These are phyloP conservation scores for Coemansia sp. DNA, from an alignment of 192 early-diverging fungal species.

Conservation along the genomic window DNA sequence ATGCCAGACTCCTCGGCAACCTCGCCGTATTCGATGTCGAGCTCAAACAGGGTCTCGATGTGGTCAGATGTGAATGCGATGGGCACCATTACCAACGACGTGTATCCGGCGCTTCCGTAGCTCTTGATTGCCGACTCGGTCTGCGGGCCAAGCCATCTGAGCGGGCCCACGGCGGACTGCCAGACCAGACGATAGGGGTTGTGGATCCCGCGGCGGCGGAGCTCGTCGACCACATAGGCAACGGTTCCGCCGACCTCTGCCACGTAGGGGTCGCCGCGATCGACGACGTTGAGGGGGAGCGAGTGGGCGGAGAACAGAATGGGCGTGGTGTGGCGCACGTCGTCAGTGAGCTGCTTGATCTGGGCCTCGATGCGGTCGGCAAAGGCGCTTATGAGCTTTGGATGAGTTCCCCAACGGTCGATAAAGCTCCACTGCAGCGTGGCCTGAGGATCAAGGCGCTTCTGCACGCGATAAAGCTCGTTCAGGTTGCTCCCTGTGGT, in stretches of 20 bases:
- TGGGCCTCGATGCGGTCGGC: slow-evolving; percentile 70
- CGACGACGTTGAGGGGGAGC: slow-evolving; percentile 88
- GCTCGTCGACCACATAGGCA: slow-evolving; percentile 71
- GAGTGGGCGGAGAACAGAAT: slow-evolving; percentile 96
- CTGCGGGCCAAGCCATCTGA: slow-evolving; percentile 89
- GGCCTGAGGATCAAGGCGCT: slow-evolving; percentile 59
- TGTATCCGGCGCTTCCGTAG: slow-evolving; percentile 71
- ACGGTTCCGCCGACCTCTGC: slow-evolving; percentile 84
- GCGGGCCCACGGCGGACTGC: slow-evolving; percentile 93
- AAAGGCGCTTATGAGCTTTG: slow-evolving; percentile 78
- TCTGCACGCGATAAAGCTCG: slow-evolving; percentile 70
- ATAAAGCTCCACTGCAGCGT: slow-evolving; percentile 91
- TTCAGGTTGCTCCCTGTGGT: slow-evolving; percentile 92
- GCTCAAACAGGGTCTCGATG: slow-evolving; percentile 95
- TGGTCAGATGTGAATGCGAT: slow-evolving; percentile 97
- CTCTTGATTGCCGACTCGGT: slow-evolving; percentile 77
- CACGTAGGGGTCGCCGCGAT: slow-evolving; percentile 87
- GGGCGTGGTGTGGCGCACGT: slow-evolving; percentile 69
- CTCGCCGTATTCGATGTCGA: slow-evolving; percentile 90
- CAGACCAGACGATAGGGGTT: slow-evolving; percentile 90
- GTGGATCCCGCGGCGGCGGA: slow-evolving; percentile 57
- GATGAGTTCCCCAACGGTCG: slow-evolving; percentile 90
- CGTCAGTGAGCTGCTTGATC: slow-evolving; percentile 58
- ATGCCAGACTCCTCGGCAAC: slow-evolving; percentile 81
- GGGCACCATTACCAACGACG: slow-evolving; percentile 82